Conservation (phyloP, 129 eudicot species). For the carrot (Daucus carota) region DH1_v3.0 NC_030381.2:1412501-1413000, state of each 20-base stretch:
- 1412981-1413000: not conserved
- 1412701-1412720: not conserved
- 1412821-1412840: not conserved
- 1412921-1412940: not conserved
- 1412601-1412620: conserved; percentile 14
- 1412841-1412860: not conserved
- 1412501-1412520: conserved; percentile 33
- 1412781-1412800: not conserved
- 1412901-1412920: not conserved
- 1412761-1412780: not conserved
- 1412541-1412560: conserved; percentile 47
- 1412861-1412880: not conserved
- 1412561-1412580: conserved; percentile 51
- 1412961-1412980: not conserved
- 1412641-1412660: not conserved
- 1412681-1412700: not conserved
- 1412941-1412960: not conserved
- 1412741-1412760: not conserved
- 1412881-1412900: not conserved
- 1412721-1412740: not conserved
- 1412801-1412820: not conserved
- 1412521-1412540: conserved; percentile 37
- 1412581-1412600: conserved; percentile 30
- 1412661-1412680: not conserved
- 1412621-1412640: not conserved